These are phyloP conservation scores for Citrus australasica DNA, from an alignment of 345 rosid species.

Conservation along the genomic window DNA sequence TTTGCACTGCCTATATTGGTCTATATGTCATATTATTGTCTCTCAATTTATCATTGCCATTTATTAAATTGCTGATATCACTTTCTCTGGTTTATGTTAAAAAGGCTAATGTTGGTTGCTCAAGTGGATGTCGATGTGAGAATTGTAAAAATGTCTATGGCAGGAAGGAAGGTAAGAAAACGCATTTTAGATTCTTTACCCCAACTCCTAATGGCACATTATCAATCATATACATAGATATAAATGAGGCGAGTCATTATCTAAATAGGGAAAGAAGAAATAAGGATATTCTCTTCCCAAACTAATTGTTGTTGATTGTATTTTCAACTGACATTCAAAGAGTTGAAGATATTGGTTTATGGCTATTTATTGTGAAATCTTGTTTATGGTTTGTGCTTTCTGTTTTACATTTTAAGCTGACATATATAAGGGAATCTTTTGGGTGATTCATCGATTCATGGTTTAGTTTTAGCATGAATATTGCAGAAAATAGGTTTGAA, in stretches of 20 bases:
- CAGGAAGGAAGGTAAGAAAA: conserved; percentile 46
- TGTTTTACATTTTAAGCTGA: neutral
- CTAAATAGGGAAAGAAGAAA: neutral
- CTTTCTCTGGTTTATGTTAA: conserved; percentile 27
- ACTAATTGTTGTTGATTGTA: neutral
- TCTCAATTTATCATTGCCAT: conserved; percentile 7
- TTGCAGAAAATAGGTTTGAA: neutral
- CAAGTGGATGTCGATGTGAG: conserved; percentile 62
- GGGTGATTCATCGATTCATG: neutral
- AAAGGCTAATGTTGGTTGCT: conserved; percentile 61
- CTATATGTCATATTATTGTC: neutral
- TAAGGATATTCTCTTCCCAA: neutral
- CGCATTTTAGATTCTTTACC: neutral
- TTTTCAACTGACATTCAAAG: conserved; percentile 7
- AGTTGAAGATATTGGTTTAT: neutral
- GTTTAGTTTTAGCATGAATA: neutral
- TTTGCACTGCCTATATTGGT: neutral
- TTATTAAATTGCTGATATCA: conserved; percentile 35
- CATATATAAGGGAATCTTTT: neutral
- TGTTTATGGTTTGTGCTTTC: neutral
- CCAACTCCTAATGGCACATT: neutral
- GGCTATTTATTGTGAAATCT: neutral
- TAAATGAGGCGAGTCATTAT: neutral
- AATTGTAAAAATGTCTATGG: conserved; percentile 60
- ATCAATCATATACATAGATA: neutral